A percentile compares a stretch with the other conserved stretches of the same genome.
These are phyloP conservation scores for Camellia japonica DNA, from an alignment of 148 eudicot genomes.

Conservation along the genomic window DNA sequence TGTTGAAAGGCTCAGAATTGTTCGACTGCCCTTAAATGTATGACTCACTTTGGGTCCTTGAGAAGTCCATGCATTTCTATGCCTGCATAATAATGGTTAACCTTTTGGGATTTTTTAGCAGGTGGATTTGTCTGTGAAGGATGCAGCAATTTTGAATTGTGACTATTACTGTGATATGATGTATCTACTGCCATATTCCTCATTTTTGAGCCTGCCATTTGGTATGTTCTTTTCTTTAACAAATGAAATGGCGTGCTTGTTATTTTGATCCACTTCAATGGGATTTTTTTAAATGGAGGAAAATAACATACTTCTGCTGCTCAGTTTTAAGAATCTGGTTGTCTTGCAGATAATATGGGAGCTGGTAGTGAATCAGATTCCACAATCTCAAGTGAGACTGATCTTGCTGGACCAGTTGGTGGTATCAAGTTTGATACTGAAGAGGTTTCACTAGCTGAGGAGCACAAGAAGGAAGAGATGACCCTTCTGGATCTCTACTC, in stretches of 20 bases:
- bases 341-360: conserved; percentile 27
- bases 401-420: conserved; percentile 16
- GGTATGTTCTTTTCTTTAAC: conserved; percentile 31
- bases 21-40: conserved; percentile 44
- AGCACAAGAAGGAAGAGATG: not conserved
- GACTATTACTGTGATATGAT: conserved; percentile 67
- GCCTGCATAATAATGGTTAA: not conserved
- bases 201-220: conserved; percentile 39
- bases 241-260: not conserved
- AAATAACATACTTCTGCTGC: not conserved
- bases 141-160: conserved; percentile 27
- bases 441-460: not conserved
- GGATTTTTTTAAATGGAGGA: not conserved
- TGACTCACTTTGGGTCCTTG: conserved; percentile 7
- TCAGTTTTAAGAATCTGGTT: not conserved
- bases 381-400: conserved; percentile 54
- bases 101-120: conserved; percentile 17
- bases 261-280: not conserved
- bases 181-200: conserved; percentile 53
- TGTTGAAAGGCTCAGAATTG: conserved; percentile 45
- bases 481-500: conserved; percentile 15
- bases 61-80: not conserved
- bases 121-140: conserved; percentile 39
- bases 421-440: conserved; percentile 1
- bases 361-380: conserved; percentile 53